Evolutionary conservation across 305 asterid genomes (phyloP).

Genomic region (Lippia alba): DNA sequence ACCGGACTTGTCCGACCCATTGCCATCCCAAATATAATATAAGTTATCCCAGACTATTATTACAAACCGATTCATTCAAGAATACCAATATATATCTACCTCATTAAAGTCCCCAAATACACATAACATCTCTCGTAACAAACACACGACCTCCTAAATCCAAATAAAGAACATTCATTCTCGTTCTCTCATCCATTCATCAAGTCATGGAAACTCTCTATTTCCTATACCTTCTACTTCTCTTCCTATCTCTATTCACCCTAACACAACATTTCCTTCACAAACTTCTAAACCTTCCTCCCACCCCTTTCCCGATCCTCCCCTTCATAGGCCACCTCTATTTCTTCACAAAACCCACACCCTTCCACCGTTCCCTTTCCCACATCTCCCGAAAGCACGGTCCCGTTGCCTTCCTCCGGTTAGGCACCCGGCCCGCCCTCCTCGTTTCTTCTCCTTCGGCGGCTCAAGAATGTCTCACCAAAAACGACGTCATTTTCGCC

Average conservation of each 20-base stretch:
- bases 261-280: constrained; percentile 33
- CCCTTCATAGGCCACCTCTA: constrained; percentile 50
- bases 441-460: constrained; percentile 42
- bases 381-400: constrained; percentile 35
- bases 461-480: constrained; percentile 40
- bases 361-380: constrained; percentile 43
- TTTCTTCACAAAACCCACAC: constrained; percentile 37
- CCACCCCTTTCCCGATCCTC: constrained; percentile 44
- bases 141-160: too few relatives aligned
- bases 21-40: too few relatives aligned
- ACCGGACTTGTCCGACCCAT: too few relatives aligned
- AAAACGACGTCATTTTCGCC: constrained; percentile 45
- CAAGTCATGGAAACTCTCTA: constrained; percentile 15
- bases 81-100: too few relatives aligned
- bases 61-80: too few relatives aligned
- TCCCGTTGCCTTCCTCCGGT: constrained; percentile 36
- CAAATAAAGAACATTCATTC: background rate
- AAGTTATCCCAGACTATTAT: too few relatives aligned
- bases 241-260: constrained; percentile 39
- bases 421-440: constrained; percentile 46
- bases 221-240: constrained; percentile 24
- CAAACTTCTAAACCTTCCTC: constrained; percentile 39
- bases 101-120: too few relatives aligned
- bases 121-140: too few relatives aligned
- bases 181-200: background rate